Evolutionary conservation across 1,139 yeast species (phyloP).

Genomic region (Scheffersomyces segobiensis): DNA sequence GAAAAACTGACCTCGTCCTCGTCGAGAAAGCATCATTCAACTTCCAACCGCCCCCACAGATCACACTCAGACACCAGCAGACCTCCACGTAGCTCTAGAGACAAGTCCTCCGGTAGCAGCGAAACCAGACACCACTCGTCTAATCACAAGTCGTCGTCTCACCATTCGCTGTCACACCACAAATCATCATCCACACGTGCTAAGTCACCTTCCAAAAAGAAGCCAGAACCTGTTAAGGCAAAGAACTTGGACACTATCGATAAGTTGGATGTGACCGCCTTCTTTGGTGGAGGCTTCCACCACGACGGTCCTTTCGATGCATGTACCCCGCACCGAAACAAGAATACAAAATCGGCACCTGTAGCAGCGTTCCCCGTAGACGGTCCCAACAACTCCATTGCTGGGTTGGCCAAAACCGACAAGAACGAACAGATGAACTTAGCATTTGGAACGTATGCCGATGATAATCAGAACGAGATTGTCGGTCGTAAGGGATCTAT

Average conservation of each 20-base stretch:
- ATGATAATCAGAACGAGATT: conserved; percentile 37
- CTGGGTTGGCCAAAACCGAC: conserved; percentile 52
- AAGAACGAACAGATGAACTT: conserved; percentile 59
- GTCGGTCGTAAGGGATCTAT: conserved; percentile 28
- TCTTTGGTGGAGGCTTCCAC: conserved; percentile 94
- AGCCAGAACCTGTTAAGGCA: conserved; percentile 45
- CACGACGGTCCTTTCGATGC: conserved; percentile 99
- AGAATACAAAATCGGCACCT: conserved; percentile 78
- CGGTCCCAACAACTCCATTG: conserved; percentile 88
- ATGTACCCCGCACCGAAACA: conserved; percentile 94
- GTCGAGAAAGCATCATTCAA: conserved; percentile 14
- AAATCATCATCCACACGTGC: conserved; percentile 14
- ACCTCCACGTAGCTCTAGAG: conserved; percentile 11
- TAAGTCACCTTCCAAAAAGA: conserved; percentile 38
- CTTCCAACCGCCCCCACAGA: conserved; percentile 13
- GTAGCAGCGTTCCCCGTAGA: conserved; percentile 93
- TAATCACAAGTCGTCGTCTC: conserved; percentile 1
- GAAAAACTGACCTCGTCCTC: conserved; percentile 40
- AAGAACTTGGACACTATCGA: conserved; percentile 88
- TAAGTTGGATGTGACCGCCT: conserved; percentile 90
- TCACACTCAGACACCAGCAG: conserved; percentile 16
- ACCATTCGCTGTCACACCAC: conserved; percentile 2
- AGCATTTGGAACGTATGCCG: conserved; percentile 56
- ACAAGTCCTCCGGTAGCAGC: conserved; percentile 1
- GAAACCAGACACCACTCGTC: conserved; percentile 2